Percentiles rank a stretch among this genome's conserved stretches.
These are phyloP conservation scores for Didymella arachidicola DNA, from an alignment of 2,329 filamentous ascomycete species.

Conservation along the genomic window DNA sequence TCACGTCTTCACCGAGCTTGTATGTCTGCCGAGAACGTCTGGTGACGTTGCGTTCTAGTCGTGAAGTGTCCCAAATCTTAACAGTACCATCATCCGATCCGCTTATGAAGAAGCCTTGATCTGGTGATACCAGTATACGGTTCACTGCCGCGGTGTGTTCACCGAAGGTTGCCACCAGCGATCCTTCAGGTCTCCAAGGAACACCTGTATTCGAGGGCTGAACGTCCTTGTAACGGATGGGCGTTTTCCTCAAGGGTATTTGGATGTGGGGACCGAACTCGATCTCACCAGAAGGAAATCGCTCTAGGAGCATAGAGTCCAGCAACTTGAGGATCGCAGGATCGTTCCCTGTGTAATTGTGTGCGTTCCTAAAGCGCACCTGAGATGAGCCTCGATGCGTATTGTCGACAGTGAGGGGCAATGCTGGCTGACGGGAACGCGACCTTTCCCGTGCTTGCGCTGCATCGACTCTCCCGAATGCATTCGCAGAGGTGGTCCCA, in stretches of 20 bases:
- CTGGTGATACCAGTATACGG: conserved; percentile 81
- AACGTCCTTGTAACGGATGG: conserved; percentile 63
- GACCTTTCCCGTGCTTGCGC: conserved; percentile 48
- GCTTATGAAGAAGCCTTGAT: conserved; percentile 94
- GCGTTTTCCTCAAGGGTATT: conserved; percentile 64
- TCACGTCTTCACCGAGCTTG: conserved; percentile 73
- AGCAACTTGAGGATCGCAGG: conserved; percentile 70
- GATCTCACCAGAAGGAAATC: conserved; percentile 66
- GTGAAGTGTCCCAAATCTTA: conserved; percentile 90
- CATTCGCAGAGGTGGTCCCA: conserved; percentile 68
- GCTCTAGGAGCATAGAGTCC: conserved; percentile 81
- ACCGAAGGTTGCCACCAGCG: conserved; percentile 84
- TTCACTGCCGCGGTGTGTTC: conserved; percentile 87
- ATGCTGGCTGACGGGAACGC: conserved; percentile 38
- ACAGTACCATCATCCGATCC: conserved; percentile 90
- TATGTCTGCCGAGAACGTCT: conserved; percentile 88
- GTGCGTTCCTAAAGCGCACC: conserved; percentile 67
- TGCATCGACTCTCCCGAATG: conserved; percentile 69
- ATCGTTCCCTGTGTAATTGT: conserved; percentile 85
- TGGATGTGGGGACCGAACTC: conserved; percentile 83
- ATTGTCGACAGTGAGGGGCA: conserved; percentile 43
- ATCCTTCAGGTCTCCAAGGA: conserved; percentile 84
- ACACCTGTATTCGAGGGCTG: conserved; percentile 60
- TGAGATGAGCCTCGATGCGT: conserved; percentile 44
- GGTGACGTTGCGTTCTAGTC: conserved; percentile 89